Evolutionary conservation across 192 early-diverging fungal species (phyloP).

Genomic region (Linnemannia exigua): DNA sequence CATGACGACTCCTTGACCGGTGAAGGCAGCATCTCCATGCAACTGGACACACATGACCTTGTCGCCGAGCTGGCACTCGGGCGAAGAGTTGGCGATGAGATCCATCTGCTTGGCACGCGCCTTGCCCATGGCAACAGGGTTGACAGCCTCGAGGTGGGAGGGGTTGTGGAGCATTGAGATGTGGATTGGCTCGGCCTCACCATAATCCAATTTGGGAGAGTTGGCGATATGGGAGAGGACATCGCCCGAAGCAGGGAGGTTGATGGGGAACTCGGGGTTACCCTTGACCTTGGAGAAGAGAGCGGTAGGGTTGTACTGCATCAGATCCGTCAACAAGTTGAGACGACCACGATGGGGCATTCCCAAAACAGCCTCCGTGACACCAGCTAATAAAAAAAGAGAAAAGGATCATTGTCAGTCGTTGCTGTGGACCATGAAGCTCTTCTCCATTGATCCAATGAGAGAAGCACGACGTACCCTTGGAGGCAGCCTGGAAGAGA

Average conservation of each 20-base stretch:
- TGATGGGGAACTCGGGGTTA: constrained; percentile 88
- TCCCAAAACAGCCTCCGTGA: constrained; percentile 89
- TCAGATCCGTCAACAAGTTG: constrained; percentile 91
- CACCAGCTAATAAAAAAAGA: constrained; percentile 67
- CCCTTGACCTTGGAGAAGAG: constrained; percentile 97
- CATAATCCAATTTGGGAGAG: constrained; percentile 84
- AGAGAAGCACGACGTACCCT: constrained; percentile 48
- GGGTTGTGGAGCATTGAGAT: constrained; percentile 97
- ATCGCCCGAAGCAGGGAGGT: constrained; percentile 87
- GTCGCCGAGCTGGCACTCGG: constrained; percentile 91
- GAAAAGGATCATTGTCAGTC: not conserved
- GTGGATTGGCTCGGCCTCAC: constrained; percentile 73
- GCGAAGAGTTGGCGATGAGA: constrained; percentile 69
- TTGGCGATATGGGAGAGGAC: constrained; percentile 90
- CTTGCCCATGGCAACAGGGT: constrained; percentile 97
- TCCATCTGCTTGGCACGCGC: constrained; percentile 95
- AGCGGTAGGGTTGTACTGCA: constrained; percentile 83
- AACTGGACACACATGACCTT: constrained; percentile 94
- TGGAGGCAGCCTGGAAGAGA: constrained; percentile 81
- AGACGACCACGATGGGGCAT: constrained; percentile 98
- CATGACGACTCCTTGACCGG: constrained; percentile 94
- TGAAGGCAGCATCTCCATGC: constrained; percentile 94
- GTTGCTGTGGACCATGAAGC: constrained; percentile 1
- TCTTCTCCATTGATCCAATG: constrained; percentile 8
- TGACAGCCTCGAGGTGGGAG: constrained; percentile 97